Percentiles rank a stretch among this genome's conserved stretches.
Conservation (phyloP, 2,329 filamentous ascomycete genomes). For the Elsinoe australis region DNA sequence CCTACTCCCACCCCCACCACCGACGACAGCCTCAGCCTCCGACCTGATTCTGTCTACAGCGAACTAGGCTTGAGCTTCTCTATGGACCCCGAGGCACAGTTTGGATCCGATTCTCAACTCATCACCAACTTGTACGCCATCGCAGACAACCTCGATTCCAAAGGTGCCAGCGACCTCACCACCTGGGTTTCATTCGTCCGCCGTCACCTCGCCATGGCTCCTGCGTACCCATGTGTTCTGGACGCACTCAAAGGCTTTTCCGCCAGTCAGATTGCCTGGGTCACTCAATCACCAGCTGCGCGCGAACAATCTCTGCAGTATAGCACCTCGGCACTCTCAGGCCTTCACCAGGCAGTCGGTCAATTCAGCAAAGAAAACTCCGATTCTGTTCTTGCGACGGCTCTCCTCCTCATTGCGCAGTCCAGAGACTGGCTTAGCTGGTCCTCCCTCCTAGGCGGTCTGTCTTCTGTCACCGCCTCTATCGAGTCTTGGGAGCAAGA, state of each 20-base stretch:
- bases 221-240: slow-evolving; percentile 84
- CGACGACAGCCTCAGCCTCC: slow-evolving; percentile 70
- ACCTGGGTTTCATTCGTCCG: slow-evolving; percentile 71
- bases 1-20: slow-evolving; percentile 75
- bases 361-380: slow-evolving; percentile 79
- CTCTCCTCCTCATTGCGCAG: slow-evolving; percentile 90
- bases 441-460: slow-evolving; percentile 87
- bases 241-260: slow-evolving; percentile 86
- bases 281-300: slow-evolving; percentile 76
- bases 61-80: slow-evolving; percentile 66
- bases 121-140: slow-evolving; percentile 86
- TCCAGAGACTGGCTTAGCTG: slow-evolving; percentile 91
- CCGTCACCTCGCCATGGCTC: slow-evolving; percentile 74
- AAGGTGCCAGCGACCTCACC: slow-evolving; percentile 66
- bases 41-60: slow-evolving; percentile 63
- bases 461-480: slow-evolving; percentile 76
- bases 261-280: slow-evolving; percentile 86
- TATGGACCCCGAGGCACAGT: slow-evolving; percentile 62
- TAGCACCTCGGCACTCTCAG: slow-evolving; percentile 74
- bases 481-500: slow-evolving; percentile 91
- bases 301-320: slow-evolving; percentile 86
- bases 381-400: slow-evolving; percentile 85
- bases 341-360: slow-evolving; percentile 78
- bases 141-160: slow-evolving; percentile 73
- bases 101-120: slow-evolving; percentile 71